Percentiles rank a stretch among this genome's conserved stretches.
Conservation (phyloP, 352 stramenopile genomes). For the Pilasporangium apinafurcum region DNA sequence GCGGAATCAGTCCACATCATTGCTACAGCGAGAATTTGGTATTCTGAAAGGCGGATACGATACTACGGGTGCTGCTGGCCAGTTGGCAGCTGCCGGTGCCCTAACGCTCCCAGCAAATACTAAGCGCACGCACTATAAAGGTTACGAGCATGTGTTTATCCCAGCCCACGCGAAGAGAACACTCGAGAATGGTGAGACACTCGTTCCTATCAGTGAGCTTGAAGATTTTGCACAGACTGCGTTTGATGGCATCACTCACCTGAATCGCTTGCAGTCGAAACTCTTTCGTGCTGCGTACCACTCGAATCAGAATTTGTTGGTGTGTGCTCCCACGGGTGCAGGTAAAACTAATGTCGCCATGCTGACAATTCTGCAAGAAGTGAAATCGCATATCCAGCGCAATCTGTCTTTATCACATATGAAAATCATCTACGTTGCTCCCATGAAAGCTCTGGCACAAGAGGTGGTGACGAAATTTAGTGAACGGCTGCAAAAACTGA, state of each 20-base stretch:
- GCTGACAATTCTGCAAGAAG: conserved; percentile 92
- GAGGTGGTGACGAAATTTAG: conserved; percentile 99
- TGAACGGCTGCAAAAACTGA: conserved; percentile 65
- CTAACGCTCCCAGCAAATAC: conserved; percentile 51
- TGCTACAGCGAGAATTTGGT: conserved; percentile 75
- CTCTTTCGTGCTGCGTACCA: conserved; percentile 96
- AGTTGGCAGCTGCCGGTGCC: conserved; percentile 48
- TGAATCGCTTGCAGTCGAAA: conserved; percentile 98
- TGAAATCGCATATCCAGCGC: conserved; percentile 69
- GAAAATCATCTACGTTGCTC: conserved; percentile 96
- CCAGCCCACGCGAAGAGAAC: conserved; percentile 59
- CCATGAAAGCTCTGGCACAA: conserved; percentile 98
- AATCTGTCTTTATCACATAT: conserved; percentile 54
- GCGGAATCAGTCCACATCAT: conserved; percentile 50
- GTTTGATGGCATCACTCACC: conserved; percentile 60
- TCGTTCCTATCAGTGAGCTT: conserved; percentile 59
- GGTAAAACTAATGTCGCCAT: conserved; percentile 99
- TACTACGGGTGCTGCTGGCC: conserved; percentile 48
- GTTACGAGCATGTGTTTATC: conserved; percentile 82
- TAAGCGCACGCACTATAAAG: conserved; percentile 72
- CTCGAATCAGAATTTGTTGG: conserved; percentile 96
- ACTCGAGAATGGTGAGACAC: conserved; percentile 40
- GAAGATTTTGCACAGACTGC: conserved; percentile 73
- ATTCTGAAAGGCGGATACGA: conserved; percentile 65
- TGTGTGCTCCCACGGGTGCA: conserved; percentile 90